Percentiles rank a stretch among this genome's conserved stretches.
These are phyloP conservation scores for Mrakia frigida DNA, from an alignment of 768 basidiomycete species.

Conservation along the genomic window DNA sequence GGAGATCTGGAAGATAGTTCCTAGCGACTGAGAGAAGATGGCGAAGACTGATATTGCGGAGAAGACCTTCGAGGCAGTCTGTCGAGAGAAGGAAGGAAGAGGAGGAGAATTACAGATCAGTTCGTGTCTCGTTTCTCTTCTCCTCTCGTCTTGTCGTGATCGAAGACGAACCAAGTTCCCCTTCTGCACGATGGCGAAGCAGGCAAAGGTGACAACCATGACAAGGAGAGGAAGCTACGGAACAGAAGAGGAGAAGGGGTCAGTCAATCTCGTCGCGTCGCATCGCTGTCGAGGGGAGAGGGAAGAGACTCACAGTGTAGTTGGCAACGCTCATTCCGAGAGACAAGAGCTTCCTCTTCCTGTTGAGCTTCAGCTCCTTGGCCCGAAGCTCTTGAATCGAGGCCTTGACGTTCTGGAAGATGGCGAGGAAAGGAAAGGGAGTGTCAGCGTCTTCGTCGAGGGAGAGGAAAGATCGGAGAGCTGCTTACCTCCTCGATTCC, in stretches of 20 bases:
- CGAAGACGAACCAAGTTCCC: neutral
- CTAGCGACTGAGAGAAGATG: slow-evolving; percentile 48
- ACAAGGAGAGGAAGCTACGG: slow-evolving; percentile 61
- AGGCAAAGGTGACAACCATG: slow-evolving; percentile 51
- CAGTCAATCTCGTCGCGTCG: neutral
- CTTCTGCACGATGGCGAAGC: slow-evolving; percentile 4
- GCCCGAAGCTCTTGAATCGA: slow-evolving; percentile 57
- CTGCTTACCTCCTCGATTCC: slow-evolving; percentile 53
- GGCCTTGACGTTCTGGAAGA: slow-evolving; percentile 47
- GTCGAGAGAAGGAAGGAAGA: neutral
- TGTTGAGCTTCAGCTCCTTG: slow-evolving; percentile 56
- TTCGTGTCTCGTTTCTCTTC: neutral
- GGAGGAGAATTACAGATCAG: neutral
- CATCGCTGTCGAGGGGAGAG: neutral
- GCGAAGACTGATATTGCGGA: slow-evolving; percentile 58
- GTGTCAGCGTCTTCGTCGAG: neutral
- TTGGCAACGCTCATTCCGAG: slow-evolving; percentile 50
- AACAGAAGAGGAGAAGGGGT: neutral
- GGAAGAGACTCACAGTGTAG: slow-evolving; percentile 42
- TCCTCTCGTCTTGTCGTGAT: too few species aligned
- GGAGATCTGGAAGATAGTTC: slow-evolving; percentile 27
- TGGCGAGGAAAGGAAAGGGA: neutral
- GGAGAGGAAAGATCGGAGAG: slow-evolving; percentile 45
- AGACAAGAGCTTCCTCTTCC: slow-evolving; percentile 53
- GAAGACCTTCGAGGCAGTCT: slow-evolving; percentile 46